Base-by-base conservation (phyloP, 2,329 filamentous ascomycete genomes). In the Alternaria sp. region DNA sequence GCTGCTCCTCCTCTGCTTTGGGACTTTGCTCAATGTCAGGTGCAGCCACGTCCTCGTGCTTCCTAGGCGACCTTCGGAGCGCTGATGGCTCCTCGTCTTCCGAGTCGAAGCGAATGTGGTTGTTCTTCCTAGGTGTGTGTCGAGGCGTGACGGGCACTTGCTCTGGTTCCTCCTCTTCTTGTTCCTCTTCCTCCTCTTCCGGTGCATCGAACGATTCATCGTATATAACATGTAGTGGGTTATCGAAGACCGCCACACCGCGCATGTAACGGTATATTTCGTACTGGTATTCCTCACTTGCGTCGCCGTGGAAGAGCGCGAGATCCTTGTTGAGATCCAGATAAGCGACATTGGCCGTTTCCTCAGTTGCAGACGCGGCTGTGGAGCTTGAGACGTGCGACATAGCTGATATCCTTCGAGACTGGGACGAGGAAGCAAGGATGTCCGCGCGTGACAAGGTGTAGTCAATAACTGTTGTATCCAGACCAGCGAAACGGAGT, bases 381-480 rank as follows among this genome's bases (percentile, higher is more conserved):
- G 59, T 61, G 3, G 68, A 54, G 22, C 32, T 30, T 4, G 57
- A 52, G 22, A 54, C 36, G n/a, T 61, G 66, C 12, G 64, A 67
- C n/a, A 61, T 38, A 7, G 56, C 60, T 5, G 71, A 66, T 0
- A 43, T 62, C 22, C 53, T 59, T 16, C 30, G 46, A 20, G 46
- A 38, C 46, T 36, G 60, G 25, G 43, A 60, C 6, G 62, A 54
- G 2, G 66, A 54, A 3, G 63, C 32, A 2, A 70, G 40, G 63
- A 89, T 78, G 25, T 84, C 81, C 2, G 86, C 87, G n/a, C 88
- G 85, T 1, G 87, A 89, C 36, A 90, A 82, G 1, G 88, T 90
- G 74, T 90, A 90, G 73, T 90, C 88, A 66, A 90, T 90, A 25
- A 90, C 83, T 0, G 88, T 90, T 1, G 87, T 87, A 66, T 88